Conservation (phyloP, 257 asterid species). For the Echium plantagineum region DNA sequence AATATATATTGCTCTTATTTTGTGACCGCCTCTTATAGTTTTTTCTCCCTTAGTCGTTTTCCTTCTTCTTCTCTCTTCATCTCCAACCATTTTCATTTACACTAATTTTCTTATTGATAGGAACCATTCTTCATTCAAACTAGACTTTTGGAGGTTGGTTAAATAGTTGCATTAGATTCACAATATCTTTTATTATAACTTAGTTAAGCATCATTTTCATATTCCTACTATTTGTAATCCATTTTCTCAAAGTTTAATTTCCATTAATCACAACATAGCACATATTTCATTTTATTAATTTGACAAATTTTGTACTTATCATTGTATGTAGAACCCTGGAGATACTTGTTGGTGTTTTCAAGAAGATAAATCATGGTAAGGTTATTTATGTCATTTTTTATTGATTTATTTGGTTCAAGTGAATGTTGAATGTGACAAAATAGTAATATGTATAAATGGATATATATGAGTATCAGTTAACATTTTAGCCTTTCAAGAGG, state of each 20-base stretch:
- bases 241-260: neutral
- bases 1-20: neutral
- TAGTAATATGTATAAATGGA: too few species aligned
- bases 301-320: neutral
- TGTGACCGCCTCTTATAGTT: slow-evolving; percentile 3
- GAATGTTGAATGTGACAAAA: too few species aligned
- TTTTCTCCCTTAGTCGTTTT: neutral
- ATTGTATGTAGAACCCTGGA: neutral
- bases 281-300: neutral
- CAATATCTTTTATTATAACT: neutral
- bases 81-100: neutral
- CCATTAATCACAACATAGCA: neutral
- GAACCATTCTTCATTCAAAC: slow-evolving; percentile 4
- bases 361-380: neutral
- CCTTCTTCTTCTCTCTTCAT: neutral
- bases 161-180: neutral
- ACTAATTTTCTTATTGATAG: neutral
- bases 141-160: neutral
- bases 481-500: too few species aligned
- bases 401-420: too few species aligned
- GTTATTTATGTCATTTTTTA: neutral
- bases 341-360: neutral
- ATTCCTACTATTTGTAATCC: neutral
- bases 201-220: neutral
- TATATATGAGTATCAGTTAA: too few species aligned